A percentile compares a stretch with the other conserved stretches of the same genome.
Conservation (phyloP, 2,329 filamentous ascomycete genomes). For the Boeremia lycopersici region DNA sequence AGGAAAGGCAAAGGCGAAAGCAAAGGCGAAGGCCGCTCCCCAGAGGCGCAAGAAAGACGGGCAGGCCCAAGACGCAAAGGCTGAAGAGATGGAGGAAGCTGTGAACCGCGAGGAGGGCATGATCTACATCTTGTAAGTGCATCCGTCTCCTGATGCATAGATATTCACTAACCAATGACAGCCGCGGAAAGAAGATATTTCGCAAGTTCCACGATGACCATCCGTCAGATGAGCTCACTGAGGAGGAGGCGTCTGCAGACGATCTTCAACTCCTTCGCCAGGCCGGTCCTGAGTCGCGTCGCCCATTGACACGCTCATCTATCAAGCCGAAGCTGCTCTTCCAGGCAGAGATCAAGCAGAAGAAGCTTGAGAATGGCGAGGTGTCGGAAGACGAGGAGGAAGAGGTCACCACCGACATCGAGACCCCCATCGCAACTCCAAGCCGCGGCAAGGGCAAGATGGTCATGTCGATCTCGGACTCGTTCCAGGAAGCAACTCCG, state of each 20-base stretch:
- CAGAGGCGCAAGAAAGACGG: conserved; percentile 62
- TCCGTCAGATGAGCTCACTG: conserved; percentile 41
- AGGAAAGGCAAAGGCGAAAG: conserved; percentile 45
- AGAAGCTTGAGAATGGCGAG: conserved; percentile 47
- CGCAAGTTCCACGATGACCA: conserved; percentile 64
- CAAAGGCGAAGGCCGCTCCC: conserved; percentile 41
- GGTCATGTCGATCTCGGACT: conserved; percentile 60
- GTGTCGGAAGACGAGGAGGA: conserved; percentile 65
- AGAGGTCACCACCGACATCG: conserved; percentile 62
- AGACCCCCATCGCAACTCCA: conserved; percentile 42
- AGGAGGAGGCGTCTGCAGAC: conserved; percentile 43
- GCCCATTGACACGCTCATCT: conserved; percentile 68
- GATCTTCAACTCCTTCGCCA: conserved; percentile 46
- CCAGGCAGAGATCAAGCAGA: conserved; percentile 57
- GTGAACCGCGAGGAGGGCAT: conserved; percentile 72
- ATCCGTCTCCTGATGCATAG: neutral
- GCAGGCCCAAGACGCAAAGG: conserved; percentile 63
- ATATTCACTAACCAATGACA: neutral
- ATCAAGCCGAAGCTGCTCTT: conserved; percentile 77
- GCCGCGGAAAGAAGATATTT: conserved; percentile 78
- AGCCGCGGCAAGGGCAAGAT: conserved; percentile 48
- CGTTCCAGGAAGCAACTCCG: conserved; percentile 51
- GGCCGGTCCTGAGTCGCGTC: conserved; percentile 48
- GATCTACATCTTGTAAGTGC: conserved; percentile 76
- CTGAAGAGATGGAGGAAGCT: conserved; percentile 65